Evolutionary conservation across 352 stramenopile species (phyloP), one percentile per base, ranked within the genome.

Genomic region (Thraustochytrium sp.): DNA sequence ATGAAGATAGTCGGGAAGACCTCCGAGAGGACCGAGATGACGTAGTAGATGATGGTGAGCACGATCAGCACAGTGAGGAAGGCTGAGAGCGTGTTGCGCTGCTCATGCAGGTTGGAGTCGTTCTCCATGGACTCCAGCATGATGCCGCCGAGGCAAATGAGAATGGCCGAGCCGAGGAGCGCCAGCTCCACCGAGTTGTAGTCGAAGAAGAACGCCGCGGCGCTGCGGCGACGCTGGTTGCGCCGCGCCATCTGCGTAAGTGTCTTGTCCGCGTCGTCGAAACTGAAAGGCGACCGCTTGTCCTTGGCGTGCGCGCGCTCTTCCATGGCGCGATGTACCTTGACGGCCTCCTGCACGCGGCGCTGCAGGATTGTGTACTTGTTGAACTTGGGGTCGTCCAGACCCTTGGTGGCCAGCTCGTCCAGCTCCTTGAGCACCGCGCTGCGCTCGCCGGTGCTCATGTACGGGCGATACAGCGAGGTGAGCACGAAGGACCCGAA

Each of bases 401-500:
- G 56, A 29, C 74, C 74, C 18, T 54, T 56, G n/a, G 65, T 54
- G 26, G 74, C 74, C 36, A 48, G 11, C 0, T 76, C 74, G 34
- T 82, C 74, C 23, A 82, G 59, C 26, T 85, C 88, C 54, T 91
- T 88, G 13, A 93, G 59, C 21, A 92, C 90, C 29, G 86, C 75
- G 56, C 91, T 88, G 29, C 86, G 90, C 72, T 93, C 89, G 36
- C 86, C 90, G 18, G 86, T 88, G 36, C 89, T 92, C 90, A 94
- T 92, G 82, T 94, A 94, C 61, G 91, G 91, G 0, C 88, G 87
- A 62, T 90, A 91, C 53, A 89, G 87, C 13, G 93, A 88, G 86
- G 93, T 90, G 31, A 92, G 86, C 23, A 89, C 87, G 72, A 93
- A 94, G 51, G 92, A 90, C 11, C 93, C 84, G 72, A 94, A 92